phyloP scores from a whole-genome alignment of 2,329 filamentous ascomycete genomes.

The Cladosporium sp. region DNA sequence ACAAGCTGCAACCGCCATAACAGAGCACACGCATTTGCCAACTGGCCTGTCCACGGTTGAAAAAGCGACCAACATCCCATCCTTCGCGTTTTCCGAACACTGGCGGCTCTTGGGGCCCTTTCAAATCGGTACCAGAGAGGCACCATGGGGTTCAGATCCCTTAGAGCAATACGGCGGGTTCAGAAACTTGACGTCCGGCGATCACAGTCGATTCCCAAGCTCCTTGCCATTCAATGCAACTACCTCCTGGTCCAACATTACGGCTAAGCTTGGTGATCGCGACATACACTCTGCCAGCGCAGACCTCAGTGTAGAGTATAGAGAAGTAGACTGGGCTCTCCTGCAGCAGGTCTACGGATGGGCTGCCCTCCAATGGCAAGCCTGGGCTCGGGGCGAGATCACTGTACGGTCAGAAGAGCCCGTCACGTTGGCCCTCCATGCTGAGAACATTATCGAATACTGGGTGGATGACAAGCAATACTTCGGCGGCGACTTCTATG shows the following conservation, averaged over 20 bases:
- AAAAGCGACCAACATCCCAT: neutral
- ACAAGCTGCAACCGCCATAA: neutral
- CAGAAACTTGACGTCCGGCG: slow-evolving; percentile 45
- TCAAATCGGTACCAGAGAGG: slow-evolving; percentile 60
- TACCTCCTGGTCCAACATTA: slow-evolving; percentile 49
- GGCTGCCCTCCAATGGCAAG: slow-evolving; percentile 60
- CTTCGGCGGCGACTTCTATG: slow-evolving; percentile 61
- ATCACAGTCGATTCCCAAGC: slow-evolving; percentile 47
- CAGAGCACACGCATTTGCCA: neutral
- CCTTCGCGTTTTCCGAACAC: slow-evolving; percentile 22
- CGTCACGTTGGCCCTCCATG: slow-evolving; percentile 45
- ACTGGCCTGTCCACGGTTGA: neutral
- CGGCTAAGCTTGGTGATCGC: slow-evolving; percentile 35
- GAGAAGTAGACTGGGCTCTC: slow-evolving; percentile 55
- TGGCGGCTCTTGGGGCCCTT: slow-evolving; percentile 61
- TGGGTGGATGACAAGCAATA: slow-evolving; percentile 53
- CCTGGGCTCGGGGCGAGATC: slow-evolving; percentile 56
- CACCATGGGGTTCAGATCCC: slow-evolving; percentile 60
- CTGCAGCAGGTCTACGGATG: slow-evolving; percentile 59
- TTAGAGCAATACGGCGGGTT: slow-evolving; percentile 57
- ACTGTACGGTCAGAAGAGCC: slow-evolving; percentile 36
- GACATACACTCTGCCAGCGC: slow-evolving; percentile 35
- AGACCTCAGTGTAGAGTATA: slow-evolving; percentile 48
- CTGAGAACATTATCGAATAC: slow-evolving; percentile 53
- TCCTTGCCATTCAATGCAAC: slow-evolving; percentile 53